A percentile compares a stretch with the other conserved stretches of the same genome.
Conservation (phyloP, 352 stramenopile genomes). For the Pythium pyrilobum region DNA sequence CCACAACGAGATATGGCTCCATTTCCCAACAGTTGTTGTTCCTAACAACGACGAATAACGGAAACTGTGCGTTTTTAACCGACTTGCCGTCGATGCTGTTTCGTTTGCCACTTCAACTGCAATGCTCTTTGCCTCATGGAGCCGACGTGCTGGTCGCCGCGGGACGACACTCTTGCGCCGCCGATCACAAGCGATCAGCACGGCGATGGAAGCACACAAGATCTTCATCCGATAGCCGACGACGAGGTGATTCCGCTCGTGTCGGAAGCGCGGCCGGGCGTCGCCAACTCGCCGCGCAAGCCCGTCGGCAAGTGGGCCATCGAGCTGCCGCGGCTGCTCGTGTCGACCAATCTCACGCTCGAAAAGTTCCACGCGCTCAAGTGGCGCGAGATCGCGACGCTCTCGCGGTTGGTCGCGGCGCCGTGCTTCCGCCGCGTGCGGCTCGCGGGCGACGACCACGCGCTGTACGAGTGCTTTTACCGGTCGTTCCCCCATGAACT, state of each 20-base stretch:
- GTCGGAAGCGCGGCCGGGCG: background rate
- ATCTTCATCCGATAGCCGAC: background rate
- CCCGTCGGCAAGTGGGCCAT: conserved; percentile 14
- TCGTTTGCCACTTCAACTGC: background rate
- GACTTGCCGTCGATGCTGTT: background rate
- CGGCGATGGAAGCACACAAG: background rate
- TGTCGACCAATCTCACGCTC: conserved; percentile 39
- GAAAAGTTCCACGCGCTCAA: conserved; percentile 61
- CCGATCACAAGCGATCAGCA: background rate
- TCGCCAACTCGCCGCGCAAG: background rate
- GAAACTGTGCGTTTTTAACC: too few relatives aligned
- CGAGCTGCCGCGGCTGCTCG: conserved; percentile 12
- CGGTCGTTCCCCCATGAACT: conserved; percentile 62
- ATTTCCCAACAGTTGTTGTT: background rate
- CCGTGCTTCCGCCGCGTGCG: conserved; percentile 43
- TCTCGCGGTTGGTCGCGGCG: conserved; percentile 35
- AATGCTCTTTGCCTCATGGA: background rate
- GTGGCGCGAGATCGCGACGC: conserved; percentile 38
- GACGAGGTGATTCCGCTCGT: background rate
- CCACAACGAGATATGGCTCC: background rate
- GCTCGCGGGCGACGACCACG: conserved; percentile 49
- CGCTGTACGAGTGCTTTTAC: conserved; percentile 66
- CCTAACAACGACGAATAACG: conserved; percentile 1
- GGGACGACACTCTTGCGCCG: background rate
- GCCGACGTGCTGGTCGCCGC: background rate